Evolutionary conservation across 148 eudicot genomes (phyloP).

Genomic region (Amaranthus hypochondriacus): DNA sequence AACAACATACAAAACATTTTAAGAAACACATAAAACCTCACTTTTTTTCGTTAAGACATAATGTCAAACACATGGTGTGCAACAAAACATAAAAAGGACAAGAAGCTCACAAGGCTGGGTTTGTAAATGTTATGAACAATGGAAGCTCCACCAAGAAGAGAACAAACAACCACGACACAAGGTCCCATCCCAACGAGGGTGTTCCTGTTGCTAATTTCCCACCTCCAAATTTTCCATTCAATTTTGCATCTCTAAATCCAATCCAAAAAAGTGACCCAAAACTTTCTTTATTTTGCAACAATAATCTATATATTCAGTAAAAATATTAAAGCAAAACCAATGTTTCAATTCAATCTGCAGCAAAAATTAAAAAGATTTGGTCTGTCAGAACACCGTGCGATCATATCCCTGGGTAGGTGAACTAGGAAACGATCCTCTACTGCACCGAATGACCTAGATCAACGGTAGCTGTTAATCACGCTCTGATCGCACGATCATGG

Average conservation of each 20-base stretch:
- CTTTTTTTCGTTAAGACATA: constrained; percentile 18
- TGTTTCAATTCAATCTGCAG: neutral
- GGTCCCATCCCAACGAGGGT: constrained; percentile 82
- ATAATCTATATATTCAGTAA: neutral
- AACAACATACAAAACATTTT: too few relatives aligned
- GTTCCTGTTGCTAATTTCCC: constrained; percentile 60
- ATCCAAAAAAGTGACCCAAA: neutral
- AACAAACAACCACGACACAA: constrained; percentile 42
- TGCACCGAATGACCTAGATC: neutral
- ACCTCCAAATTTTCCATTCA: constrained; percentile 54
- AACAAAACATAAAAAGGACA: neutral
- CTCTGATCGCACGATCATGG: neutral
- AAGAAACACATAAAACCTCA: too few relatives aligned
- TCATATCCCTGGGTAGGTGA: neutral
- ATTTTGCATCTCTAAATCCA: neutral
- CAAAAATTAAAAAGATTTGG: neutral
- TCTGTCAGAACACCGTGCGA: constrained; percentile 3
- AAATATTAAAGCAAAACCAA: neutral
- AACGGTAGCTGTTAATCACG: constrained; percentile 2
- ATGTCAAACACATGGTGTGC: constrained; percentile 30
- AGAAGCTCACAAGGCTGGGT: constrained; percentile 31
- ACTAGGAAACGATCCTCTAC: constrained; percentile 10
- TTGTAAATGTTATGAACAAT: constrained; percentile 76
- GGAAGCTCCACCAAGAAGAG: constrained; percentile 36
- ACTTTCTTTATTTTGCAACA: neutral